Percentiles rank a stretch among this genome's conserved stretches.
Evolutionary conservation across 495 filamentous ascomycete species (phyloP).

Genomic region (Penicillium lividum): DNA sequence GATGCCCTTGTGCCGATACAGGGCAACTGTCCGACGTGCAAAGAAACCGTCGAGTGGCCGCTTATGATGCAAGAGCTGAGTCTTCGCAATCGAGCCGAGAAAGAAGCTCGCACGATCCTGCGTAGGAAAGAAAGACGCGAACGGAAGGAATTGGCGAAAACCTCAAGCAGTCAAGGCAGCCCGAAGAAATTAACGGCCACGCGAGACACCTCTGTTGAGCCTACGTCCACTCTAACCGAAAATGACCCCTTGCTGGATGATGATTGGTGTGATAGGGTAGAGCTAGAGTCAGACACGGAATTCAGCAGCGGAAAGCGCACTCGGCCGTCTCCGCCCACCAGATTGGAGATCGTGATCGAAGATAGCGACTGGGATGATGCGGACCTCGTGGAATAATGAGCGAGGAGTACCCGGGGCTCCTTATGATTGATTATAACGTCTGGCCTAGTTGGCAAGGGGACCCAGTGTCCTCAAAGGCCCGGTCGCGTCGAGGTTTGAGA

Average conservation of each 20-base stretch:
- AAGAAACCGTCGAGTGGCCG: constrained; percentile 63
- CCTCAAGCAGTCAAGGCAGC: constrained; percentile 5
- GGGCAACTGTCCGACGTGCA: constrained; percentile 75
- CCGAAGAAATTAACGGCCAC: neutral
- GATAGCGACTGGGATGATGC: constrained; percentile 63
- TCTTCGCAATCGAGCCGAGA: constrained; percentile 64
- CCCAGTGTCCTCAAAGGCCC: constrained; percentile 44
- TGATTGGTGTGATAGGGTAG: constrained; percentile 36
- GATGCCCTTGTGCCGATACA: constrained; percentile 62
- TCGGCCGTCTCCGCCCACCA: constrained; percentile 17
- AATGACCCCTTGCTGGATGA: constrained; percentile 40
- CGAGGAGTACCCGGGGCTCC: neutral
- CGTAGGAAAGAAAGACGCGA: constrained; percentile 48
- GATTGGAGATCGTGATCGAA: constrained; percentile 53
- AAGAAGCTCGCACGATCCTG: constrained; percentile 64
- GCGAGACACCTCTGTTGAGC: constrained; percentile 12
- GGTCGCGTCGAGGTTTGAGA: constrained; percentile 38
- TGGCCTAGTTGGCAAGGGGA: constrained; percentile 33
- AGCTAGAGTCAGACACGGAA: constrained; percentile 41
- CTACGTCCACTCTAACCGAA: constrained; percentile 13
- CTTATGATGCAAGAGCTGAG: constrained; percentile 80
- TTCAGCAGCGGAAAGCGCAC: constrained; percentile 15
- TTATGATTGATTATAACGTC: neutral
- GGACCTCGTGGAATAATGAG: constrained; percentile 47
- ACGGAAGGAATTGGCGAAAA: constrained; percentile 19